These are phyloP conservation scores for Pythium sp. DNA, from an alignment of 352 stramenopile species.

Conservation along the genomic window DNA sequence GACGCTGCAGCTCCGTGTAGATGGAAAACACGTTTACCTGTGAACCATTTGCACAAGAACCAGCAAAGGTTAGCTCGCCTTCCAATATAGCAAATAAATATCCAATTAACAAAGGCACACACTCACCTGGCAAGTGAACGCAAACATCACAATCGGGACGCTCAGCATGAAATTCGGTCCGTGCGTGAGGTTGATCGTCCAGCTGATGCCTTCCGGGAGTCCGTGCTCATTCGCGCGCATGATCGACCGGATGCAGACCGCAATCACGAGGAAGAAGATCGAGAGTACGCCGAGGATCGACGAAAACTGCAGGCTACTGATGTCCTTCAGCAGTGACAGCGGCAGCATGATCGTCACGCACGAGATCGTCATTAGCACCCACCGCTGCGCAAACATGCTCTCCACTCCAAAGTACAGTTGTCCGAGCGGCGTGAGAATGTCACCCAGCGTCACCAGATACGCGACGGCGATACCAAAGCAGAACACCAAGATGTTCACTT, in stretches of 20 bases:
- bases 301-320: conserved; percentile 84
- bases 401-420: conserved; percentile 65
- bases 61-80: background rate
- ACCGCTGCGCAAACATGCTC: conserved; percentile 62
- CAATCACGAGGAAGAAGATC: conserved; percentile 84
- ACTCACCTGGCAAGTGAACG: conserved; percentile 80
- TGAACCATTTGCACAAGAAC: background rate
- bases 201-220: conserved; percentile 65
- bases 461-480: conserved; percentile 84
- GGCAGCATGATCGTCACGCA: conserved; percentile 79
- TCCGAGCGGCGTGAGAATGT: conserved; percentile 77
- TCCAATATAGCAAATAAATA: background rate
- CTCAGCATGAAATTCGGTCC: conserved; percentile 83
- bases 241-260: conserved; percentile 73
- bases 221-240: conserved; percentile 62
- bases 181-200: conserved; percentile 62
- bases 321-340: conserved; percentile 80
- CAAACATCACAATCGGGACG: conserved; percentile 88
- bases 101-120: background rate
- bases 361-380: conserved; percentile 78
- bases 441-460: conserved; percentile 80
- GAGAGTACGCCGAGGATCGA: conserved; percentile 81
- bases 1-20: conserved; percentile 85
- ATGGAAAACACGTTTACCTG: conserved; percentile 88
- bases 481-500: conserved; percentile 84